These are phyloP conservation scores for Microcos paniculata DNA, from an alignment of 345 rosid genomes.

Conservation along the genomic window DNA sequence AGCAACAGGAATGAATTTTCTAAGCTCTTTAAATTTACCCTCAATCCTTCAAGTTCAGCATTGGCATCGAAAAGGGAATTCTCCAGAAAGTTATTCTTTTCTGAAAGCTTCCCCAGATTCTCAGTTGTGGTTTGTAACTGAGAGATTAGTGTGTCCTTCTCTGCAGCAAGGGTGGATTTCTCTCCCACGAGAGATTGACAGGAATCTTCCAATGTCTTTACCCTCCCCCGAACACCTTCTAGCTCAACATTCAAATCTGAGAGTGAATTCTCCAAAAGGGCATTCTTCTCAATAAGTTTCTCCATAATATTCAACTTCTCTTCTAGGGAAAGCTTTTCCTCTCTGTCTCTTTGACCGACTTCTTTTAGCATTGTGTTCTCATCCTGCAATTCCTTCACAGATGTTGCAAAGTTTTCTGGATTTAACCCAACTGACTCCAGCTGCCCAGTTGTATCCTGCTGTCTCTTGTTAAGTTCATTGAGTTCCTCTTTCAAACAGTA, in stretches of 20 bases:
- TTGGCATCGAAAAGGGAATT: constrained; percentile 68
- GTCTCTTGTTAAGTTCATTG: constrained; percentile 67
- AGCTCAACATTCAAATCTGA: constrained; percentile 85
- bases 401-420: constrained; percentile 58
- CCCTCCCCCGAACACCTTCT: constrained; percentile 64
- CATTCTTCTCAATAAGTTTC: constrained; percentile 72
- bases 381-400: constrained; percentile 64
- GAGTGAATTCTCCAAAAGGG: constrained; percentile 80
- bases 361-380: constrained; percentile 62
- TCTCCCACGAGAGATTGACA: constrained; percentile 55
- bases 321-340: constrained; percentile 52
- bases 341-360: constrained; percentile 45
- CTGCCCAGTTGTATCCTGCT: constrained; percentile 60
- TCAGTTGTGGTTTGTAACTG: constrained; percentile 52
- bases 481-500: constrained; percentile 94
- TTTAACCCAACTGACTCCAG: constrained; percentile 67
- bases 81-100: constrained; percentile 65
- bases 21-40: constrained; percentile 50
- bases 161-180: constrained; percentile 65
- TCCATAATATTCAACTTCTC: constrained; percentile 80
- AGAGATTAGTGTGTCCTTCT: constrained; percentile 55
- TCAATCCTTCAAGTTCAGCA: constrained; percentile 68
- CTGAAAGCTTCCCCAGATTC: constrained; percentile 57
- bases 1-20: constrained; percentile 61
- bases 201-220: constrained; percentile 64